A percentile compares a stretch with the other conserved stretches of the same genome.
Conservation (phyloP, 805 yeast genomes). For the Starmerella apicola region DNA sequence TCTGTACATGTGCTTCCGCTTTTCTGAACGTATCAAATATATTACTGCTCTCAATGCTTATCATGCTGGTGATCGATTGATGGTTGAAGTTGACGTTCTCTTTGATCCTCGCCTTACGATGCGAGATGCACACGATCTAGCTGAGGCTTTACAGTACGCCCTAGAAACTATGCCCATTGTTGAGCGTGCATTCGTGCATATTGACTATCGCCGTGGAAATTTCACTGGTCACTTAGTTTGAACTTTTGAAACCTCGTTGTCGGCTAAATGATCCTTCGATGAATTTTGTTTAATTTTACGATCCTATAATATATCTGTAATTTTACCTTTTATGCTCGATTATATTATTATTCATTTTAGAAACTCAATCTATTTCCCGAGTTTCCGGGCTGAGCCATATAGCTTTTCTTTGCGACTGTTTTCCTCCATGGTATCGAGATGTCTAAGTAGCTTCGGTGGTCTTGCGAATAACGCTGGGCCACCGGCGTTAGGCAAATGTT, state of each 20-base stretch:
- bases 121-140: slow-evolving; percentile 66
- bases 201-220: slow-evolving; percentile 38
- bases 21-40: slow-evolving; percentile 51
- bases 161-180: slow-evolving; percentile 65
- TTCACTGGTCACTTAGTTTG: slow-evolving; percentile 29
- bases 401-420: slow-evolving; percentile 6
- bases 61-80: slow-evolving; percentile 65
- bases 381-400: slow-evolving; percentile 22
- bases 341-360: too few relatives aligned
- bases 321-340: too few relatives aligned
- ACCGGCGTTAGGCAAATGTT: slow-evolving; percentile 23
- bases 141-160: slow-evolving; percentile 71
- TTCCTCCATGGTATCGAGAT: slow-evolving; percentile 7
- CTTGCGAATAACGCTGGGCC: slow-evolving; percentile 19
- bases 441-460: slow-evolving; percentile 7
- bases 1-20: slow-evolving; percentile 53
- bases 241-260: too few relatives aligned
- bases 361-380: slow-evolving; percentile 16
- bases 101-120: slow-evolving; percentile 39
- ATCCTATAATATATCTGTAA: too few relatives aligned
- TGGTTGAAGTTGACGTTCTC: slow-evolving; percentile 65
- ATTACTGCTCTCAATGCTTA: slow-evolving; percentile 59
- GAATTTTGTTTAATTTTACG: too few relatives aligned
- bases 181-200: slow-evolving; percentile 71
- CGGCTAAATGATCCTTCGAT: too few relatives aligned